phyloP scores from a whole-genome alignment of 2,329 filamentous ascomycete genomes.

The Aotearoamyces nothofagi region DNA sequence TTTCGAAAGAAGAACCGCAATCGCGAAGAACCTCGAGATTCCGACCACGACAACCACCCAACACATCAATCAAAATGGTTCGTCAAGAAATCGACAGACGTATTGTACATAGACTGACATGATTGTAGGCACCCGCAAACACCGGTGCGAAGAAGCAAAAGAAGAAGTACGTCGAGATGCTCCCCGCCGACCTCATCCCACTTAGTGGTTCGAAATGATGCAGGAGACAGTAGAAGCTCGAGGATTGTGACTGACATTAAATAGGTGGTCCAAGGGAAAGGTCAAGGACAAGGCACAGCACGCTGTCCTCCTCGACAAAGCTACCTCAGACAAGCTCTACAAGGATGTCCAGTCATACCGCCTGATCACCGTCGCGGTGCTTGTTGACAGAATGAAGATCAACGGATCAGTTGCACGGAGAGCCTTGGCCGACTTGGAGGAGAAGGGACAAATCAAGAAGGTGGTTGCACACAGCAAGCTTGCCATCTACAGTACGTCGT shows the following conservation, averaged over 20 bases:
- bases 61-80: conserved; percentile 1
- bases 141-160: conserved; percentile 66
- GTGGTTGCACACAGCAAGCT: conserved; percentile 92
- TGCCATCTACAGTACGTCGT: conserved; percentile 83
- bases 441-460: conserved; percentile 97
- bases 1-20: not conserved
- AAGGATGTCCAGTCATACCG: conserved; percentile 99
- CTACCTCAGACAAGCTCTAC: conserved; percentile 93
- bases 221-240: too few relatives aligned
- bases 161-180: too few relatives aligned
- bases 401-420: conserved; percentile 91
- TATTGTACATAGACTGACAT: not conserved
- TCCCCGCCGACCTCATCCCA: too few relatives aligned
- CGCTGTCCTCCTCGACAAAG: conserved; percentile 97
- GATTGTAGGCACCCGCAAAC: conserved; percentile 32
- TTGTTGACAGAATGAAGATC: conserved; percentile 99
- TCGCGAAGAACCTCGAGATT: not conserved
- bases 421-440: conserved; percentile 86
- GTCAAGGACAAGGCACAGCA: conserved; percentile 99
- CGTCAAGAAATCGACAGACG: too few relatives aligned
- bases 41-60: not conserved
- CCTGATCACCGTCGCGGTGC: conserved; percentile 94
- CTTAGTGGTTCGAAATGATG: too few relatives aligned
- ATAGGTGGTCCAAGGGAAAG: conserved; percentile 54
- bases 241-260: too few relatives aligned